Evolutionary conservation across 495 filamentous ascomycete genomes (phyloP).

Genomic region (Sporormia fimetaria): DNA sequence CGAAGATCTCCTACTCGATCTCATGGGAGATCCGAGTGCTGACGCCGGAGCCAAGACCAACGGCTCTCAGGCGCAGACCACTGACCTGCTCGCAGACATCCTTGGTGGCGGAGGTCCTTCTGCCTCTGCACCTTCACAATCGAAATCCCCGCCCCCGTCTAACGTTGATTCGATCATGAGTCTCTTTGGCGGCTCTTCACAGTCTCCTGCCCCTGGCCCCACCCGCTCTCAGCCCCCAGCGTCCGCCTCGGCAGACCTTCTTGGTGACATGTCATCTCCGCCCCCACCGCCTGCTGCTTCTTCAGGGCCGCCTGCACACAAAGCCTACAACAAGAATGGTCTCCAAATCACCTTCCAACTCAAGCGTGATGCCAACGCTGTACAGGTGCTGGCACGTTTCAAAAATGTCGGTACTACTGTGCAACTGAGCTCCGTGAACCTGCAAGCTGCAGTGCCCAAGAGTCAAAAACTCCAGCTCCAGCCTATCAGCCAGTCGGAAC

Average conservation of each 20-base stretch:
- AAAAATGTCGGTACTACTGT: slow-evolving; percentile 56
- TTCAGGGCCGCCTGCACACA: slow-evolving; percentile 38
- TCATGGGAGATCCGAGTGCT: slow-evolving; percentile 72
- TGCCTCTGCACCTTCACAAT: slow-evolving; percentile 37
- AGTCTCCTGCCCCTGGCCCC: slow-evolving; percentile 16
- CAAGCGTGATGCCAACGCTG: slow-evolving; percentile 61
- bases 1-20: slow-evolving; percentile 80
- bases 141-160: slow-evolving; percentile 43
- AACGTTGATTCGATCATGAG: slow-evolving; percentile 80
- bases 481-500: slow-evolving; percentile 66
- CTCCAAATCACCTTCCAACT: slow-evolving; percentile 68
- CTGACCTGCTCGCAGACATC: slow-evolving; percentile 83
- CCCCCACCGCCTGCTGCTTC: slow-evolving; percentile 35
- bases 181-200: slow-evolving; percentile 49
- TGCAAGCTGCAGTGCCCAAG: slow-evolving; percentile 94
- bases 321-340: slow-evolving; percentile 76
- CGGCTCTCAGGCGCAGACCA: slow-evolving; percentile 58
- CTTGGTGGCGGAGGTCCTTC: slow-evolving; percentile 47
- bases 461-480: slow-evolving; percentile 84
- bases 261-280: slow-evolving; percentile 37
- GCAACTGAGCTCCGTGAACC: slow-evolving; percentile 54
- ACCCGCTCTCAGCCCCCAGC: slow-evolving; percentile 27
- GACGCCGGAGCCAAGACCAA: slow-evolving; percentile 42
- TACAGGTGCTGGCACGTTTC: slow-evolving; percentile 76
- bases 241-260: slow-evolving; percentile 40